Percentiles rank a stretch among this genome's conserved stretches.
Evolutionary conservation across 768 basidiomycete species (phyloP).

Genomic region (Russula compacta): DNA sequence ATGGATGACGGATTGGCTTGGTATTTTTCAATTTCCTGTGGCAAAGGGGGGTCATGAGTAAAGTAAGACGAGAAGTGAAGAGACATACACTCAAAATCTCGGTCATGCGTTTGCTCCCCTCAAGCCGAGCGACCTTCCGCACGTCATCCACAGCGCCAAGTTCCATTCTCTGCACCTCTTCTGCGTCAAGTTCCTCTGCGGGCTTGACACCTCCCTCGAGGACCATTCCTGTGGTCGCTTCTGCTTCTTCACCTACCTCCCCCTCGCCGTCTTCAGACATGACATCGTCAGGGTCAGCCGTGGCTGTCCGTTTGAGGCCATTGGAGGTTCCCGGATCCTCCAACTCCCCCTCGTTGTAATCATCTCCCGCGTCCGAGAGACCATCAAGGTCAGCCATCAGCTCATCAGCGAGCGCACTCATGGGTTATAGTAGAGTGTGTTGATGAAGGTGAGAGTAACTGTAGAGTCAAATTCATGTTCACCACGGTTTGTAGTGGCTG

Average conservation of each 20-base stretch:
- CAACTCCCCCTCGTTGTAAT: conserved; percentile 36
- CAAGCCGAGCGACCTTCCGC: conserved; percentile 76
- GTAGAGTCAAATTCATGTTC: too few species aligned
- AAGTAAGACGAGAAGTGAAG: neutral
- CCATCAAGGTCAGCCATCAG: conserved; percentile 88
- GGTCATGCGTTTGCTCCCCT: conserved; percentile 77
- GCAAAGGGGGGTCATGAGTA: neutral
- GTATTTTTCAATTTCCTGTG: conserved; percentile 88
- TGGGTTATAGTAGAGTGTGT: conserved; percentile 23
- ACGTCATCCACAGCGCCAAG: conserved; percentile 80
- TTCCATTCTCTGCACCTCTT: conserved; percentile 94
- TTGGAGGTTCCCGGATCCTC: conserved; percentile 25
- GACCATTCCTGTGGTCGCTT: conserved; percentile 47
- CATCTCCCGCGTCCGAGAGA: conserved; percentile 52
- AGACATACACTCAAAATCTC: conserved; percentile 70
- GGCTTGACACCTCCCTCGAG: conserved; percentile 84
- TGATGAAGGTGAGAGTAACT: neutral
- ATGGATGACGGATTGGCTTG: conserved; percentile 68
- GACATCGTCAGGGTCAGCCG: conserved; percentile 39
- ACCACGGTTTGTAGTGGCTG: neutral
- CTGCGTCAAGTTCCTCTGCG: conserved; percentile 91
- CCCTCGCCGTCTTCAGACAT: conserved; percentile 49
- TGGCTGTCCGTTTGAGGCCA: conserved; percentile 56
- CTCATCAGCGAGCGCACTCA: conserved; percentile 86
- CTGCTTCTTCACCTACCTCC: conserved; percentile 34